Base-by-base conservation (phyloP, 202 grass and related monocot species). In the Bolboschoenoplectus hybrid region DNA sequence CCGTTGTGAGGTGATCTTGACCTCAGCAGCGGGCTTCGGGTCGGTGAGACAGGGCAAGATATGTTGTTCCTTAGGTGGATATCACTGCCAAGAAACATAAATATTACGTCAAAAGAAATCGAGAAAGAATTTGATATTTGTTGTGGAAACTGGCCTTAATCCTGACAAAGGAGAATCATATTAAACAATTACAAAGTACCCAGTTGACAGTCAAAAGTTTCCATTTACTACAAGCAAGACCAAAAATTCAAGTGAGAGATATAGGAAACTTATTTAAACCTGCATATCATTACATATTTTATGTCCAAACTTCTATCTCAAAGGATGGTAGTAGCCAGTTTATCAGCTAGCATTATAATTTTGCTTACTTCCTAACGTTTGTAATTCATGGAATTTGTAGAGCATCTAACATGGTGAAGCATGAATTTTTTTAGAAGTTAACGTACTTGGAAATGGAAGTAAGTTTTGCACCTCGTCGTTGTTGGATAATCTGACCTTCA, bases 21-120 rank as follows among this genome's bases (percentile, higher is more conserved):
- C 67, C 86, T 92, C 72, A 91, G 87, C 58, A 92, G 87, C 63
- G 97, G 97, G 69, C 97, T 99, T 91, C 89, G 90, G 85, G 89
- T 94, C 32, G 93, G 97, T 87, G 97, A 99, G 74, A 99, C 93
- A 34, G 97, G 97, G 60, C 97, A 99, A 67, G 97, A 99, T 90
- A 96, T 96, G 67, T 98, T 92, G 74, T 94, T 94, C 66, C 89
- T 51, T 72, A 94, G 83, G 83, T 67, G 90, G 47, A 94, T 74
- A 87, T 92, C 88, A 90, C 97, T 99, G 92, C 51, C 89, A 43
- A 90, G 35, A 84, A 61, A 61, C 51, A 61, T 20, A 78, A 81
- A 13, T 12, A 13, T 80, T 12, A 32, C 52, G 51, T 36, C 73
- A 83, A 51, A 61, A 82, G 53, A 72, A 47, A 87, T 39, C 38